These are phyloP conservation scores for Oryza coarctata DNA, from an alignment of 176 grass and related monocot genomes.

Conservation along the genomic window DNA sequence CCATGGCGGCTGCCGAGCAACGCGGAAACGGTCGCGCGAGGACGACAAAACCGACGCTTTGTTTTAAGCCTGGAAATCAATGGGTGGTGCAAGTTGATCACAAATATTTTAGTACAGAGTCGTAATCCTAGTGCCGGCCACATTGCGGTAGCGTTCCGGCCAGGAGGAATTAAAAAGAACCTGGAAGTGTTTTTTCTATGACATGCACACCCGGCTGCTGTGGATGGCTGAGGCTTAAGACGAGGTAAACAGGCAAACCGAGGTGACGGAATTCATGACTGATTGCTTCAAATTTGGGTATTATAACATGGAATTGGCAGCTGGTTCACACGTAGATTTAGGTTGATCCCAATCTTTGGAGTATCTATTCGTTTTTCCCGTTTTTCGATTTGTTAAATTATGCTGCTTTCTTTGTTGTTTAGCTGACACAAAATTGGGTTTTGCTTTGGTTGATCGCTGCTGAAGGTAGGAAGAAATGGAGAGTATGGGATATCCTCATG, in stretches of 20 bases:
- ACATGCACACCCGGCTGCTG: not conserved
- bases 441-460: not conserved
- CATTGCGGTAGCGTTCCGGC: not conserved
- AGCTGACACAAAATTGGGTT: not conserved
- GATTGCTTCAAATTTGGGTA: conserved; percentile 14
- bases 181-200: not conserved
- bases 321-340: conserved; percentile 1
- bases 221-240: not conserved
- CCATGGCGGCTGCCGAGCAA: conserved; percentile 36
- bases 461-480: too few species aligned
- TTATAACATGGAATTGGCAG: not conserved
- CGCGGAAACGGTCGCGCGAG: conserved; percentile 19
- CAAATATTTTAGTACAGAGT: not conserved
- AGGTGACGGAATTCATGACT: conserved; percentile 17
- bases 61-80: not conserved
- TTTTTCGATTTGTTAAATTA: not conserved
- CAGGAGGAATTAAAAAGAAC: not conserved
- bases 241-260: not conserved
- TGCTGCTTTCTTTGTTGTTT: not conserved
- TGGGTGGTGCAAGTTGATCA: not conserved
- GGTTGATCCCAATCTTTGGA: not conserved
- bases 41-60: not conserved
- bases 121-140: conserved; percentile 1
- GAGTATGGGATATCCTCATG: not conserved
- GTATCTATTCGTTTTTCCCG: not conserved